Conservation (phyloP, 75 land plant species). For the Pinus taeda region DNA sequence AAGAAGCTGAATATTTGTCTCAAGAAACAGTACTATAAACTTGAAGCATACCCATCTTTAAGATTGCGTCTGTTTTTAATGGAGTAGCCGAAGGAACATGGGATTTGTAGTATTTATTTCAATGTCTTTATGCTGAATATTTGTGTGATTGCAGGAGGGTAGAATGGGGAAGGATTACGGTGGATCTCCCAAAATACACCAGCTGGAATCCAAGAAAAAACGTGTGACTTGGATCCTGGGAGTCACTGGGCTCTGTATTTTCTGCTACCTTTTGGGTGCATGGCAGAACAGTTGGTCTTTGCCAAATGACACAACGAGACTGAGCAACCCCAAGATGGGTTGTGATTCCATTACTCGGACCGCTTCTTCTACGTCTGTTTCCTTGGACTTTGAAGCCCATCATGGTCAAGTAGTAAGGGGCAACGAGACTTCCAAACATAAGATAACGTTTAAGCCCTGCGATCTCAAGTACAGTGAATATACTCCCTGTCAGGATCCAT, state of each 20-base stretch:
- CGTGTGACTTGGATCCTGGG: constrained; percentile 57
- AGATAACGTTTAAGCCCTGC: constrained; percentile 26
- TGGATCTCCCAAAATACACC: constrained; percentile 63
- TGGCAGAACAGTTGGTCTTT: constrained; percentile 53
- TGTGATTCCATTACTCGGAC: too few relatives aligned
- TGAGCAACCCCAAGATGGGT: too few relatives aligned
- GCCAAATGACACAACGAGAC: too few relatives aligned
- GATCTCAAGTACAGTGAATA: constrained; percentile 57
- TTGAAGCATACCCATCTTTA: too few relatives aligned
- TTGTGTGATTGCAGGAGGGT: background rate
- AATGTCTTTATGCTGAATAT: too few relatives aligned
- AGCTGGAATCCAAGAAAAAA: constrained; percentile 33
- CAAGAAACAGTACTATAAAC: too few relatives aligned
- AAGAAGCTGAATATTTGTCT: too few relatives aligned
- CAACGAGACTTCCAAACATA: constrained; percentile 7
- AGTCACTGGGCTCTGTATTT: constrained; percentile 60
- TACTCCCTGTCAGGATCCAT: constrained; percentile 65
- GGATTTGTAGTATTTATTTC: too few relatives aligned
- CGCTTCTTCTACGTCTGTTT: constrained; percentile 3
- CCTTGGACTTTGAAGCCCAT: constrained; percentile 64
- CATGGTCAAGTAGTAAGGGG: constrained; percentile 26
- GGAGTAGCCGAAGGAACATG: too few relatives aligned
- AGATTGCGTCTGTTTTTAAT: too few relatives aligned
- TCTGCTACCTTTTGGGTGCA: constrained; percentile 77
- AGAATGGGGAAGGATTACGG: constrained; percentile 54